Percentiles rank a stretch among this genome's conserved stretches.
These are phyloP conservation scores for Cryphonectria radicalis DNA, from an alignment of 2,329 filamentous ascomycete genomes.

Conservation along the genomic window DNA sequence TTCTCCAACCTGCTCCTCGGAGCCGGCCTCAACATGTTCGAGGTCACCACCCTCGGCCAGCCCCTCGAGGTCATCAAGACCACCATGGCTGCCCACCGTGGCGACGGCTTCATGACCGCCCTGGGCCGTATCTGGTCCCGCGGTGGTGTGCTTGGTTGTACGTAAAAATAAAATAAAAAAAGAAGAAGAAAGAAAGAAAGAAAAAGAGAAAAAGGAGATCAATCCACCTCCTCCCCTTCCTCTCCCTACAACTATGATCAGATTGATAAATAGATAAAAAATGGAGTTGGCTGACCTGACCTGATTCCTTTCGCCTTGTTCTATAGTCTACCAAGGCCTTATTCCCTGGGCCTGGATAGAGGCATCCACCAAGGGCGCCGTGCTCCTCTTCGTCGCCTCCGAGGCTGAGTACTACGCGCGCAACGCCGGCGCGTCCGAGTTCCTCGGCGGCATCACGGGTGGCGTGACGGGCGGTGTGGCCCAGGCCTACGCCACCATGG, in stretches of 20 bases:
- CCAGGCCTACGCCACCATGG: slow-evolving; percentile 99
- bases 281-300: too few species aligned
- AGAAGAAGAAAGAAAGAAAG: too few species aligned
- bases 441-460: slow-evolving; percentile 84
- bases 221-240: background rate
- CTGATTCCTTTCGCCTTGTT: background rate
- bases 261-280: background rate
- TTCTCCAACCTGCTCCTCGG: slow-evolving; percentile 98
- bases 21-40: slow-evolving; percentile 93
- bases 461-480: slow-evolving; percentile 94
- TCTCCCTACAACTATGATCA: too few species aligned
- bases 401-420: slow-evolving; percentile 97
- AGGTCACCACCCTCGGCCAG: slow-evolving; percentile 72
- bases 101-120: slow-evolving; percentile 81
- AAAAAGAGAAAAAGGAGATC: too few species aligned
- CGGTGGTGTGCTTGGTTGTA: slow-evolving; percentile 93
- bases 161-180: slow-evolving; percentile 45
- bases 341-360: slow-evolving; percentile 99
- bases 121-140: slow-evolving; percentile 89
- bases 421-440: slow-evolving; percentile 80
- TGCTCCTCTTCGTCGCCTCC: slow-evolving; percentile 97
- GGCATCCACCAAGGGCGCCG: slow-evolving; percentile 98
- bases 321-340: slow-evolving; percentile 93
- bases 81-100: slow-evolving; percentile 97
- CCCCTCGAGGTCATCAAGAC: slow-evolving; percentile 99